Percentiles rank a stretch among this genome's conserved stretches.
Conservation (phyloP, 768 basidiomycete species). For the Glaciozyma martinii region DNA sequence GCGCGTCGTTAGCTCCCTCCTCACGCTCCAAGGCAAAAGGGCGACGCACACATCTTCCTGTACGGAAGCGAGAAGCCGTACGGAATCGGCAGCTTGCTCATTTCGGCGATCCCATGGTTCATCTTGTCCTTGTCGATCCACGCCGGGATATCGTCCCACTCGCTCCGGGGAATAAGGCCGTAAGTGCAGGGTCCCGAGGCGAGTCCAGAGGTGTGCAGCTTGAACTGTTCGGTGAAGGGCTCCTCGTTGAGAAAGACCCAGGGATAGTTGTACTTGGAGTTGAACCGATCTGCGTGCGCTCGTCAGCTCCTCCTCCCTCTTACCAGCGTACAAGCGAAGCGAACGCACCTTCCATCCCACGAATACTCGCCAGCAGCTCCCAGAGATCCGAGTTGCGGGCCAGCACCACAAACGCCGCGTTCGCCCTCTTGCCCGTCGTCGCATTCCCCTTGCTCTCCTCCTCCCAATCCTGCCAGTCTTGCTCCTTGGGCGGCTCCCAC, state of each 20-base stretch:
- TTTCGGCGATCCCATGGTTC: constrained; percentile 48
- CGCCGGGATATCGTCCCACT: constrained; percentile 47
- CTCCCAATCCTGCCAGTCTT: no score
- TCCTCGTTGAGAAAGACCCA: constrained; percentile 78
- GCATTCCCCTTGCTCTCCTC: no score
- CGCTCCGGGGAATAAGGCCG: constrained; percentile 43
- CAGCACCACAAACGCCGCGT: constrained; percentile 4
- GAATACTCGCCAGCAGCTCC: not conserved
- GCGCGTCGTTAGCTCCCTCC: not conserved
- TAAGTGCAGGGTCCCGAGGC: constrained; percentile 29
- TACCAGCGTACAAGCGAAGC: not conserved
- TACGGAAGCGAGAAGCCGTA: constrained; percentile 53
- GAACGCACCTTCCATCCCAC: not conserved
- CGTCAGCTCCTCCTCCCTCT: not conserved
- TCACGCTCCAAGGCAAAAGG: not conserved
- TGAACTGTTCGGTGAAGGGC: constrained; percentile 57
- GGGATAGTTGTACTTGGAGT: constrained; percentile 48
- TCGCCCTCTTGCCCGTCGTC: not conserved
- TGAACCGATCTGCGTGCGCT: not conserved
- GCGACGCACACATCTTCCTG: constrained; percentile 69
- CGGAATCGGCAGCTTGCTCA: constrained; percentile 53
- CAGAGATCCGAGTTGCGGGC: not conserved
- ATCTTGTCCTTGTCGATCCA: constrained; percentile 71
- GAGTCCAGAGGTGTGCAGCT: constrained; percentile 43
- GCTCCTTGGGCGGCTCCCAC: no score